A percentile compares a stretch with the other conserved stretches of the same genome.
Evolutionary conservation across 768 basidiomycete species (phyloP).

Genomic region (Mycena maculata): DNA sequence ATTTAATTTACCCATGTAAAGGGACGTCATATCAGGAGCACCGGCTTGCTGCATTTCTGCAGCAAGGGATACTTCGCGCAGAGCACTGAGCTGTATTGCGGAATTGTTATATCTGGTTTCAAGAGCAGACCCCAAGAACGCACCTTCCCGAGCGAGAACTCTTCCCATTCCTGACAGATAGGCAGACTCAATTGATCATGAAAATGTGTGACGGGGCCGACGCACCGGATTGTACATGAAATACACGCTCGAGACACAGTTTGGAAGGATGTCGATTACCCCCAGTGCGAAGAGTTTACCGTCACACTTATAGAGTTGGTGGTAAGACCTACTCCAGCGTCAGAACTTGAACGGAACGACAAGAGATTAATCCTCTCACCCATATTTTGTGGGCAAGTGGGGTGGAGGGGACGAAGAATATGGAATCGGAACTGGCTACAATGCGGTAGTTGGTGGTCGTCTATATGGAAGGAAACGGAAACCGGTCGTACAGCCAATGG

Average conservation of each 20-base stretch:
- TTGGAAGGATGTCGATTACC: slow-evolving; percentile 90
- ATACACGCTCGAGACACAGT: slow-evolving; percentile 85
- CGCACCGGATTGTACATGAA: slow-evolving; percentile 79
- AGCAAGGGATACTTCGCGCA: slow-evolving; percentile 83
- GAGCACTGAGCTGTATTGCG: slow-evolving; percentile 74
- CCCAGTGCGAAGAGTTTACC: slow-evolving; percentile 85
- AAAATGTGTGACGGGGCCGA: background rate
- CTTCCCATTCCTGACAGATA: slow-evolving; percentile 64
- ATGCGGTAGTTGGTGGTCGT: background rate
- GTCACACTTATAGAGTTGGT: slow-evolving; percentile 88
- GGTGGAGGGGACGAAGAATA: slow-evolving; percentile 61
- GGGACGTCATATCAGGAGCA: slow-evolving; percentile 64
- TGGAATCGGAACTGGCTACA: slow-evolving; percentile 69
- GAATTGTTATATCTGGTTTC: background rate
- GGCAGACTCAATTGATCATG: background rate
- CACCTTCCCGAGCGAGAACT: slow-evolving; percentile 84
- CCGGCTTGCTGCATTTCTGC: slow-evolving; percentile 82
- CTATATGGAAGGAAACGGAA: background rate
- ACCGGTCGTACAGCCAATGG: slow-evolving; percentile 72
- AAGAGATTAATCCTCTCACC: slow-evolving; percentile 41
- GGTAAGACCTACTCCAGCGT: slow-evolving; percentile 68
- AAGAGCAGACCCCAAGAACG: slow-evolving; percentile 19
- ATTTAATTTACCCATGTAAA: slow-evolving; percentile 84
- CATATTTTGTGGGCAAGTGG: slow-evolving; percentile 82
- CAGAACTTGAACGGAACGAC: background rate